These are phyloP conservation scores for Microcyclospora tardicrescens DNA, from an alignment of 2,329 filamentous ascomycete genomes.

Conservation along the genomic window DNA sequence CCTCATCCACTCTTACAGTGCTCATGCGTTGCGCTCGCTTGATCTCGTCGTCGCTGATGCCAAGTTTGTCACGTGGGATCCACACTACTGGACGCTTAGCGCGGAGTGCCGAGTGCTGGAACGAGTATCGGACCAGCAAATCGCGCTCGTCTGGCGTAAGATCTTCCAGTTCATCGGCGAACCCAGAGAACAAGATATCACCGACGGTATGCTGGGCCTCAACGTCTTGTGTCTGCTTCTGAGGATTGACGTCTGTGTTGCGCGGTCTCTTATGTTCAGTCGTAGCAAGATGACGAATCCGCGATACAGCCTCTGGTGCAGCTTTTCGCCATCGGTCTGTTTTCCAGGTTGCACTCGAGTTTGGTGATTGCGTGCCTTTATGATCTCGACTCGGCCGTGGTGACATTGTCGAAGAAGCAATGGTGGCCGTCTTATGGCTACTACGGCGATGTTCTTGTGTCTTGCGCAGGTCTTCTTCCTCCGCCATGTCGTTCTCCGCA, in stretches of 20 bases:
- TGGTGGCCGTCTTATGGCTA: conserved; percentile 1
- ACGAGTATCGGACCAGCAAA: conserved; percentile 70
- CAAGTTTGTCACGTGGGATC: conserved; percentile 84
- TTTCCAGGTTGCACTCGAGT: conserved; percentile 5
- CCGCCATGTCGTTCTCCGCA: conserved; percentile 16
- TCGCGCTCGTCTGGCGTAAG: conserved; percentile 83
- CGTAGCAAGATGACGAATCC: no score
- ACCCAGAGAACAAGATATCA: conserved; percentile 71
- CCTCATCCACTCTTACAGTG: conserved; percentile 34
- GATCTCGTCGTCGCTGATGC: conserved; percentile 86
- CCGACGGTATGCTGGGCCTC: conserved; percentile 59
- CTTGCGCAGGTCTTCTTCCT: conserved; percentile 32
- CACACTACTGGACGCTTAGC: conserved; percentile 79
- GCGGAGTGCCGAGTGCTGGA: conserved; percentile 78
- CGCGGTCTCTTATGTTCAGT: conserved; percentile 2
- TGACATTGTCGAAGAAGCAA: not conserved
- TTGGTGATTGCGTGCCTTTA: not conserved
- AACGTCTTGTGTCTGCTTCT: conserved; percentile 1
- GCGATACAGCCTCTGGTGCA: conserved; percentile 1
- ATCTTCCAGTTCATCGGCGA: conserved; percentile 89
- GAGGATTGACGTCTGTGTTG: conserved; percentile 10
- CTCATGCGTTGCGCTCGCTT: conserved; percentile 62
- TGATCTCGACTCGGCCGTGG: not conserved
- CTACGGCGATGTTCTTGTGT: conserved; percentile 6
- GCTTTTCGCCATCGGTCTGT: conserved; percentile 8